Evolutionary conservation across 768 basidiomycete species (phyloP).

Genomic region (Xanthoconium stramineum): DNA sequence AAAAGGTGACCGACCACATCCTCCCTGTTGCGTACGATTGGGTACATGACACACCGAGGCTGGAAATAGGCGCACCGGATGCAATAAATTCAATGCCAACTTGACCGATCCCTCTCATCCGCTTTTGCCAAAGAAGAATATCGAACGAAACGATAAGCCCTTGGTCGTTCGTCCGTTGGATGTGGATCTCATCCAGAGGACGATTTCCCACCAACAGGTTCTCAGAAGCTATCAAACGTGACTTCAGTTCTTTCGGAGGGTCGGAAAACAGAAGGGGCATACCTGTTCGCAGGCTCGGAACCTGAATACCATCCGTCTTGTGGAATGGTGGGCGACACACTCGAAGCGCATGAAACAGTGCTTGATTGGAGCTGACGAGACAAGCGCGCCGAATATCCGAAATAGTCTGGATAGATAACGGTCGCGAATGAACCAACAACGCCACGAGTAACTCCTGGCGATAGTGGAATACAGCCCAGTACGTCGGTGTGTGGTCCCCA

Average conservation of each 20-base stretch:
- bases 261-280: conserved; percentile 15
- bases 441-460: conserved; percentile 41
- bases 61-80: conserved; percentile 7
- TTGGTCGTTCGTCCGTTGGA: conserved; percentile 46
- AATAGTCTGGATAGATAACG: conserved; percentile 40
- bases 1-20: conserved; percentile 26
- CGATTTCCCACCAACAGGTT: conserved; percentile 39
- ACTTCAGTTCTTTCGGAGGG: neutral
- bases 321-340: conserved; percentile 22
- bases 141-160: conserved; percentile 52
- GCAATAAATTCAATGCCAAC: conserved; percentile 71
- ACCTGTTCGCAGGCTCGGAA: conserved; percentile 15
- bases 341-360: conserved; percentile 28
- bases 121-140: conserved; percentile 60
- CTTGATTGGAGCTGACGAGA: conserved; percentile 34
- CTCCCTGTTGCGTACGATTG: conserved; percentile 12
- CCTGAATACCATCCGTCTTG: conserved; percentile 18
- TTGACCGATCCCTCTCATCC: conserved; percentile 60
- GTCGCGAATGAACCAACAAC: conserved; percentile 49
- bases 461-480: conserved; percentile 36
- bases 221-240: conserved; percentile 35
- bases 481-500: conserved; percentile 27
- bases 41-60: neutral
- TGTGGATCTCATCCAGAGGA: conserved; percentile 49
- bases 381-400: conserved; percentile 69